Percentiles rank a stretch among this genome's conserved stretches.
phyloP scores from a whole-genome alignment of 2,329 filamentous ascomycete genomes.

The Colletotrichum sp. region DNA sequence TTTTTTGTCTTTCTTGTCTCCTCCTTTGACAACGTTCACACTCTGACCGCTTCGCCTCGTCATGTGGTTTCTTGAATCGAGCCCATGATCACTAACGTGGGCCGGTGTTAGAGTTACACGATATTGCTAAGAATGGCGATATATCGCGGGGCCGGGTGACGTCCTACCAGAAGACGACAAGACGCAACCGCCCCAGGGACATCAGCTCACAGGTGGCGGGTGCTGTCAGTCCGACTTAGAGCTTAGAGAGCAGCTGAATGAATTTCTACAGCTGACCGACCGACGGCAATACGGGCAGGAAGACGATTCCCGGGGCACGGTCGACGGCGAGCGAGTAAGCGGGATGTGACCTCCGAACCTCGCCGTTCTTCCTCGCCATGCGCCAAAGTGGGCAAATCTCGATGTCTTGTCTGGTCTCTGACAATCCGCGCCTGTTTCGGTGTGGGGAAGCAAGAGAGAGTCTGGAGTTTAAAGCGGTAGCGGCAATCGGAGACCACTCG shows the following conservation, averaged over 20 bases:
- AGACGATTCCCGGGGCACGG: background rate
- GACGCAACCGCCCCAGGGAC: background rate
- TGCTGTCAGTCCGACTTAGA: background rate
- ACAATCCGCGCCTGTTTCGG: slow-evolving; percentile 10
- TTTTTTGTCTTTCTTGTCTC: background rate
- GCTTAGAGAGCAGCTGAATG: background rate
- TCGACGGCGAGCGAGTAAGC: background rate
- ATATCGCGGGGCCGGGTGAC: background rate
- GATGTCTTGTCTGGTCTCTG: background rate
- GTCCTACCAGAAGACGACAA: background rate
- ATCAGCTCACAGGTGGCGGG: background rate
- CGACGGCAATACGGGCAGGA: background rate
- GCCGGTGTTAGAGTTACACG: background rate
- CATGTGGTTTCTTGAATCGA: background rate
- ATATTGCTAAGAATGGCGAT: background rate
- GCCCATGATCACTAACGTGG: background rate
- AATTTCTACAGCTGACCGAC: background rate
- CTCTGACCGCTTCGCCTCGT: background rate
- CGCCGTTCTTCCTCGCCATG: background rate
- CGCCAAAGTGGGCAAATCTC: slow-evolving; percentile 6
- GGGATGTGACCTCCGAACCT: slow-evolving; percentile 3
- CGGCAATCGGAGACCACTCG: background rate
- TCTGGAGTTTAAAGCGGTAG: background rate
- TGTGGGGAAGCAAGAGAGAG: background rate
- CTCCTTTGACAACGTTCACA: background rate